phyloP scores from a whole-genome alignment of 208 protist genomes.

The Lotmaria passim region DNA sequence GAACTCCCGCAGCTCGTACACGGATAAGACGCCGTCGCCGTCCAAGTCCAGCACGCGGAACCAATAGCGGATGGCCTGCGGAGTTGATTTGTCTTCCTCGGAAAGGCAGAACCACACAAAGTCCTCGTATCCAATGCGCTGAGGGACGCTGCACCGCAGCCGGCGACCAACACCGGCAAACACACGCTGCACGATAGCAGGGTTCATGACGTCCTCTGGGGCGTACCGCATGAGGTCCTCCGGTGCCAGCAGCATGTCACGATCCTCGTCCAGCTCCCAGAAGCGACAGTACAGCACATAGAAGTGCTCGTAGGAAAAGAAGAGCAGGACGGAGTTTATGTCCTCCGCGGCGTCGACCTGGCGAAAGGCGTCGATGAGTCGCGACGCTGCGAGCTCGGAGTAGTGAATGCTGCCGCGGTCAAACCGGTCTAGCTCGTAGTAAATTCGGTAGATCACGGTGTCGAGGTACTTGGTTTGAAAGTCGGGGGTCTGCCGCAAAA shows the following conservation, averaged over 20 bases:
- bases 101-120: constrained; percentile 97
- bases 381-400: constrained; percentile 73
- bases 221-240: constrained; percentile 90
- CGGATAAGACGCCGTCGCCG: constrained; percentile 93
- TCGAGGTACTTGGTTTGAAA: constrained; percentile 96
- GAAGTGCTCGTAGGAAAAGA: constrained; percentile 99
- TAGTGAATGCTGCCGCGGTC: constrained; percentile 82
- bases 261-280: constrained; percentile 97
- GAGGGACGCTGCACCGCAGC: constrained; percentile 41
- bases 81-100: constrained; percentile 96
- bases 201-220: constrained; percentile 80
- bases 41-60: constrained; percentile 95
- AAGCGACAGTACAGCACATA: constrained; percentile 99
- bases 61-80: constrained; percentile 94
- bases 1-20: constrained; percentile 94
- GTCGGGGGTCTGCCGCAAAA: constrained; percentile 93
- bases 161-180: constrained; percentile 69
- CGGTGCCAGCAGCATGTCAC: constrained; percentile 91
- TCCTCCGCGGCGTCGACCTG: constrained; percentile 86
- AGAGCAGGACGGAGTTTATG: constrained; percentile 93
- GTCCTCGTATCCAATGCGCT: constrained; percentile 93
- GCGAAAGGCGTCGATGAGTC: constrained; percentile 80
- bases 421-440: constrained; percentile 93
- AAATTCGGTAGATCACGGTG: constrained; percentile 96
- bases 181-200: constrained; percentile 79